Evolutionary conservation across 1,139 yeast species (phyloP).

Genomic region (Hyphopichia fennica): DNA sequence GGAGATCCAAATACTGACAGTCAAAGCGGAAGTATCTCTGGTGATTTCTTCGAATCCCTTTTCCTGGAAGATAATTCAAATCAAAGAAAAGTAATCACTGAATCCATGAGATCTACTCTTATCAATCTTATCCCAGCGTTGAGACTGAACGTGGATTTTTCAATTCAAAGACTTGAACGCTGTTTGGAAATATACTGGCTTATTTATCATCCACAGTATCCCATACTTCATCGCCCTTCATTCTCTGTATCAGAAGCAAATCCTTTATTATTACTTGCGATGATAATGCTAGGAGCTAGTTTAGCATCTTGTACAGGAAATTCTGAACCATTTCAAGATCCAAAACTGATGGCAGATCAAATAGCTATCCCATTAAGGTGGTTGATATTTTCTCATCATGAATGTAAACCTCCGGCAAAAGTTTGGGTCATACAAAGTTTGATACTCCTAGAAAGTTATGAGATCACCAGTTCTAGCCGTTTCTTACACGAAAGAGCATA

Average conservation of each 20-base stretch:
- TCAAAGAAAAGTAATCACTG: conserved; percentile 24
- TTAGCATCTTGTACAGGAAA: conserved; percentile 17
- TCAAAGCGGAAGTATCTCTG: neutral
- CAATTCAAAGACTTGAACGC: conserved; percentile 17
- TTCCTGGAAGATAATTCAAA: conserved; percentile 17
- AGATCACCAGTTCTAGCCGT: conserved; percentile 47
- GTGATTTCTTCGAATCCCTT: neutral
- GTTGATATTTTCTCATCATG: conserved; percentile 54
- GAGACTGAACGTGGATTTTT: conserved; percentile 20
- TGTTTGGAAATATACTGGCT: conserved; percentile 49
- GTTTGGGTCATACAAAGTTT: conserved; percentile 67
- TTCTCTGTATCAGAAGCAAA: conserved; percentile 53
- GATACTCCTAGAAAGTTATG: conserved; percentile 60
- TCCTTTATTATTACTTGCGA: conserved; percentile 51
- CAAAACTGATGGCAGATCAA: conserved; percentile 25
- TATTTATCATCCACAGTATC: conserved; percentile 58
- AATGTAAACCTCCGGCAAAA: conserved; percentile 54
- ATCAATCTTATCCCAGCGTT: conserved; percentile 21
- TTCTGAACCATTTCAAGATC: conserved; percentile 15
- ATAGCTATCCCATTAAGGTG: conserved; percentile 66
- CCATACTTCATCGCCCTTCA: conserved; percentile 61
- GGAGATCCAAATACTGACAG: neutral
- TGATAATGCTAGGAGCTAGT: conserved; percentile 59
- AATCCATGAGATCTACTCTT: conserved; percentile 26
- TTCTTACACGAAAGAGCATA: conserved; percentile 67